Conservation (phyloP, 139 green algal species). For the Chlamydomonas incerta region DNA sequence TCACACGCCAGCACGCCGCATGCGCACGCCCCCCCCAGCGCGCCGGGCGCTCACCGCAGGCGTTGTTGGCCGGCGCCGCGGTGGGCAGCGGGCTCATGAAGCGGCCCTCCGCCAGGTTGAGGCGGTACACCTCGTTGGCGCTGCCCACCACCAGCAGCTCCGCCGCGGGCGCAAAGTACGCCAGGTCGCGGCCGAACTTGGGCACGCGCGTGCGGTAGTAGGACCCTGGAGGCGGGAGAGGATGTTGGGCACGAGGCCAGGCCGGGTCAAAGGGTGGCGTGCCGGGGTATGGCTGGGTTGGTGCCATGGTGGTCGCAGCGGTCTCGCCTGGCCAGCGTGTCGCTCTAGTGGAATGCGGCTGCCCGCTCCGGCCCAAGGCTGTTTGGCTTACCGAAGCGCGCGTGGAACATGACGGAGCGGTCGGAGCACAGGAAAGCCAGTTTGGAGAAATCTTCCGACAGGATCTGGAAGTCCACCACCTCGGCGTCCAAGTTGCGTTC, state of each 20-base stretch:
- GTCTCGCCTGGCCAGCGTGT: too few relatives aligned
- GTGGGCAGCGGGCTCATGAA: constrained; percentile 86
- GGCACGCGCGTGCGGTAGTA: constrained; percentile 89
- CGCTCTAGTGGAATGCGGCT: too few relatives aligned
- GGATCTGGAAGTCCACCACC: constrained; percentile 94
- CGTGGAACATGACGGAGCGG: constrained; percentile 90
- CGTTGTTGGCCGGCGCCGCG: constrained; percentile 83
- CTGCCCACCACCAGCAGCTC: constrained; percentile 89
- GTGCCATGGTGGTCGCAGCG: too few relatives aligned
- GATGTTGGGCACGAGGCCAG: too few relatives aligned
- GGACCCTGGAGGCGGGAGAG: constrained; percentile 12
- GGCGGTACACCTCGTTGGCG: constrained; percentile 80
- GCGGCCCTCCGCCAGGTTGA: constrained; percentile 92
- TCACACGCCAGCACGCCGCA: too few relatives aligned
- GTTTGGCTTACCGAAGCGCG: constrained; percentile 80
- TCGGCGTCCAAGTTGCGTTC: constrained; percentile 94
- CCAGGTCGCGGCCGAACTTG: constrained; percentile 83
- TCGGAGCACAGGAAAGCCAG: constrained; percentile 94
- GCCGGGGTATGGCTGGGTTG: too few relatives aligned
- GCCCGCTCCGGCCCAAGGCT: too few relatives aligned
- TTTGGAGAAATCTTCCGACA: constrained; percentile 97
- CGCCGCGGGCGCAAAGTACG: constrained; percentile 80
- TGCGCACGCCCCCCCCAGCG: too few relatives aligned
- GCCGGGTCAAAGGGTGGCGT: too few relatives aligned
- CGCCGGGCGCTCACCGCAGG: constrained; percentile 65